Conservation (phyloP, 192 early-diverging fungal species). For the Podila epigama region DNA sequence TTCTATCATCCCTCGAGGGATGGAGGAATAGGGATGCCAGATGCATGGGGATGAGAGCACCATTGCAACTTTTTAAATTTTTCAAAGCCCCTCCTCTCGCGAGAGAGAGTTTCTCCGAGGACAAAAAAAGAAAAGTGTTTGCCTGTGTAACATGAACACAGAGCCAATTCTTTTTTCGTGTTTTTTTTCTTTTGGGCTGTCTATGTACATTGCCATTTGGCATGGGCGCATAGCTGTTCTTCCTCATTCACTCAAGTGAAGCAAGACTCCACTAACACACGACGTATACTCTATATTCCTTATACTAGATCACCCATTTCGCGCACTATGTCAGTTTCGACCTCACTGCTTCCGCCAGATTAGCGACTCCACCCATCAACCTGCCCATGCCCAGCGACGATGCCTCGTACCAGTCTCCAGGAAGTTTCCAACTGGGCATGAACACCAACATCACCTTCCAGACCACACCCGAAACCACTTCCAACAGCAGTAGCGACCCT, state of each 20-base stretch:
- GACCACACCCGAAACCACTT: not conserved
- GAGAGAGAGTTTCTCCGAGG: no score
- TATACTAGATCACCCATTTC: not conserved
- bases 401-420: not conserved
- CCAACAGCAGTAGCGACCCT: not conserved
- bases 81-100: no score
- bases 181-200: no score
- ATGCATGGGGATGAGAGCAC: no score
- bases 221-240: not conserved
- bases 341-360: not conserved
- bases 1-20: no score
- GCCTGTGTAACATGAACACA: no score
- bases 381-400: not conserved
- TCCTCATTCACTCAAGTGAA: not conserved
- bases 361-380: not conserved
- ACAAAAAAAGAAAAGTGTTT: no score
- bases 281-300: not conserved
- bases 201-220: no score
- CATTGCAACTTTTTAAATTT: no score
- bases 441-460: not conserved
- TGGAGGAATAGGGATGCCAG: no score
- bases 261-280: not conserved
- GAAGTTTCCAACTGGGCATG: not conserved
- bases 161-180: no score
- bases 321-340: not conserved